Percentiles rank a stretch among this genome's conserved stretches.
Conservation (phyloP, 257 asterid genomes). For the Solanum pimpinellifolium region DNA sequence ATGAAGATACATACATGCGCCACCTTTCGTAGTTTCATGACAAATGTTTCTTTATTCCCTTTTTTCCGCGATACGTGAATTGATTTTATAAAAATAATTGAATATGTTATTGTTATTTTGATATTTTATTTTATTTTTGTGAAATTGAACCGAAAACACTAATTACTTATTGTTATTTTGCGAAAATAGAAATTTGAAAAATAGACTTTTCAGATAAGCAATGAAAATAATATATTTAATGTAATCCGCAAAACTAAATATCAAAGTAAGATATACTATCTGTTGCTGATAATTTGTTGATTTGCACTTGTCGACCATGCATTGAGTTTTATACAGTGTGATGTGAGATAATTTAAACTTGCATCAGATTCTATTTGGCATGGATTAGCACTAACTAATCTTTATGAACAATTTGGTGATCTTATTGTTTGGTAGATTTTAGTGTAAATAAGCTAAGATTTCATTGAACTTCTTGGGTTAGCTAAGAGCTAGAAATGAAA, state of each 20-base stretch:
- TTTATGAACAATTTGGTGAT: background rate
- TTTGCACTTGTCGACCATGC: background rate
- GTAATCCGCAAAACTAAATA: no score
- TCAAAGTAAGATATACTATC: background rate
- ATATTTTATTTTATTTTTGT: no score
- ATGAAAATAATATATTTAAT: no score
- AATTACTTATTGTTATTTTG: background rate
- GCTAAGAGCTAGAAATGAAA: no score
- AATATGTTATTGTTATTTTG: no score
- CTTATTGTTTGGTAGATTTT: background rate
- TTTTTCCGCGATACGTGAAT: no score
- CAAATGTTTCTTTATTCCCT: background rate
- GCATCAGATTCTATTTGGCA: background rate
- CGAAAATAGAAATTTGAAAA: background rate
- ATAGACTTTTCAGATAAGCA: no score
- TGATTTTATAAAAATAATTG: no score
- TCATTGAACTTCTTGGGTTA: no score
- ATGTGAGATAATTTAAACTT: background rate
- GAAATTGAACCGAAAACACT: background rate
- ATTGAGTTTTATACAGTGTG: background rate
- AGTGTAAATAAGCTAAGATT: background rate
- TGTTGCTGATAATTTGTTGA: background rate
- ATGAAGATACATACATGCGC: background rate
- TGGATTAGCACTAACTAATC: background rate
- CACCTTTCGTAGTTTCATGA: background rate